phyloP scores from a whole-genome alignment of 2,329 filamentous ascomycete genomes.

The Neonectria magnoliae region DNA sequence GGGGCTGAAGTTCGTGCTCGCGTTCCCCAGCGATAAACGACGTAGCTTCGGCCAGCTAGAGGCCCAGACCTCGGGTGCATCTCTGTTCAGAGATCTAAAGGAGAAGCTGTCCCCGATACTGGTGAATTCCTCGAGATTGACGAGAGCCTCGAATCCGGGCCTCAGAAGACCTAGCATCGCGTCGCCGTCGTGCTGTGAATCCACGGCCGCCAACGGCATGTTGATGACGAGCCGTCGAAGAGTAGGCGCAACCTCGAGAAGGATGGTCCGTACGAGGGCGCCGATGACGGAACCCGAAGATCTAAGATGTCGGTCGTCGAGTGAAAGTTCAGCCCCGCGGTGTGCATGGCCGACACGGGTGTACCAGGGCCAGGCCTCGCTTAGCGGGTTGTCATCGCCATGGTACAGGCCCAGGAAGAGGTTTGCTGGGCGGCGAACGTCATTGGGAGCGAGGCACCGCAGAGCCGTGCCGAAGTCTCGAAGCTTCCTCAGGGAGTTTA shows the following conservation, averaged over 20 bases:
- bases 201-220: constrained; percentile 12
- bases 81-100: background rate
- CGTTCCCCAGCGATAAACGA: constrained; percentile 6
- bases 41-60: constrained; percentile 13
- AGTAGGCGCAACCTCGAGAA: constrained; percentile 2
- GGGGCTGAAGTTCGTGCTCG: constrained; percentile 3
- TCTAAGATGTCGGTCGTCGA: background rate
- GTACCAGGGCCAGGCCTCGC: constrained; percentile 7
- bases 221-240: constrained; percentile 16
- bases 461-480: constrained; percentile 11
- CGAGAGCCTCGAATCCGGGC: constrained; percentile 14
- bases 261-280: constrained; percentile 1
- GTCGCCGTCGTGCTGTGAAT: background rate
- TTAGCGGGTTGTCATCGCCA: background rate
- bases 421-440: constrained; percentile 11
- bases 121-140: constrained; percentile 21
- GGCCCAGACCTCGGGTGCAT: constrained; percentile 11
- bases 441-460: constrained; percentile 7
- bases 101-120: constrained; percentile 11
- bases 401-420: constrained; percentile 16
- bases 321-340: background rate
- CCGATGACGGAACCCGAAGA: constrained; percentile 2
- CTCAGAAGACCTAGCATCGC: background rate
- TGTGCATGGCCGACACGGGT: background rate
- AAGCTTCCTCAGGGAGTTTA: constrained; percentile 5